phyloP scores from a whole-genome alignment of 371 early-diverging fungal genomes.

The Mucor saturninus region DNA sequence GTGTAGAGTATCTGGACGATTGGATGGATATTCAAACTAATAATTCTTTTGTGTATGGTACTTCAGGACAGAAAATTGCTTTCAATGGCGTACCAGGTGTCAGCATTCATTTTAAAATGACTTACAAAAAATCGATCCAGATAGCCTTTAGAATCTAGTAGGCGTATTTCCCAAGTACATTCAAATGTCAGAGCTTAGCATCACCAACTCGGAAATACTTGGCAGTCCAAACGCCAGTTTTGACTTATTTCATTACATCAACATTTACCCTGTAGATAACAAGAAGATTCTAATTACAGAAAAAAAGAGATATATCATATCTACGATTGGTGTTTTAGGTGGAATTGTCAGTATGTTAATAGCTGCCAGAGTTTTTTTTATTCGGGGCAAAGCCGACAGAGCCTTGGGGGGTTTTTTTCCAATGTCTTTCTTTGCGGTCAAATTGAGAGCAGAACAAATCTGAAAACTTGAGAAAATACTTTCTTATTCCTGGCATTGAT shows the following conservation, averaged over 20 bases:
- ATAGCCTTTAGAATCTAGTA: slow-evolving; percentile 33
- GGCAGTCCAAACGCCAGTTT: too few relatives aligned
- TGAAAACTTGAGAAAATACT: slow-evolving; percentile 19
- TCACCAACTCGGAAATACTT: not conserved
- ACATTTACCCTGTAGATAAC: slow-evolving; percentile 25
- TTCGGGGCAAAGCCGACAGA: slow-evolving; percentile 45
- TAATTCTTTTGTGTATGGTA: not conserved
- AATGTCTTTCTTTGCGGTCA: slow-evolving; percentile 30
- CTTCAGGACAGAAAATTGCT: not conserved
- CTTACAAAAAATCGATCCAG: not conserved
- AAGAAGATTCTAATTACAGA: slow-evolving; percentile 25
- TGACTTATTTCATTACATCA: not conserved
- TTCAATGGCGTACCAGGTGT: not conserved
- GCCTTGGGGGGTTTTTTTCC: slow-evolving; percentile 44
- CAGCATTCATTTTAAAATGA: not conserved
- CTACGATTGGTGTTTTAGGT: slow-evolving; percentile 42
- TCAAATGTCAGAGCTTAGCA: slow-evolving; percentile 27
- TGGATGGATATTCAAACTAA: not conserved
- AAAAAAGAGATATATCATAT: slow-evolving; percentile 39
- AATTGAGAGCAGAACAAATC: not conserved
- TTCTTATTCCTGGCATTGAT: slow-evolving; percentile 17
- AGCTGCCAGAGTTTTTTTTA: slow-evolving; percentile 33
- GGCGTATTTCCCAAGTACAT: slow-evolving; percentile 35
- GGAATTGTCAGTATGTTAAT: slow-evolving; percentile 42
- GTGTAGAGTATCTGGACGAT: not conserved